Conservation (phyloP, 2,329 filamentous ascomycete genomes). For the Mariannaea elegans region DNA sequence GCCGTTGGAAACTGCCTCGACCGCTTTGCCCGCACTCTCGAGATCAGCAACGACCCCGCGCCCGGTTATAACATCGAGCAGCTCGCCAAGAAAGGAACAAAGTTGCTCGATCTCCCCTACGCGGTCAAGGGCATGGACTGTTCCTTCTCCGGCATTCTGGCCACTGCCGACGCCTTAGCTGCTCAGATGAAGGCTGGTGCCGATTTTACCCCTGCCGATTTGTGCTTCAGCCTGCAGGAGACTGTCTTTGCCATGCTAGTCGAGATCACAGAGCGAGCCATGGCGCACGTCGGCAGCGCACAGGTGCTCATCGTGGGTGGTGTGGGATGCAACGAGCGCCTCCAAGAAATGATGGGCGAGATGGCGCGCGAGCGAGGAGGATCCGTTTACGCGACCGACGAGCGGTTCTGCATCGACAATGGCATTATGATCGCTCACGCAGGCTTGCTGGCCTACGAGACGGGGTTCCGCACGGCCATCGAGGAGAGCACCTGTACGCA, state of each 20-base stretch:
- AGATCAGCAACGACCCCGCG: conserved; percentile 94
- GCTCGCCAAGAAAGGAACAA: conserved; percentile 77
- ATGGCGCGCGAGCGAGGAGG: conserved; percentile 93
- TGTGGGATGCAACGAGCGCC: conserved; percentile 91
- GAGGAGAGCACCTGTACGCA: conserved; percentile 88
- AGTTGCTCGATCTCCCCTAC: conserved; percentile 88
- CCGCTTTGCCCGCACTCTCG: conserved; percentile 89
- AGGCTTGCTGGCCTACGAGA: conserved; percentile 84
- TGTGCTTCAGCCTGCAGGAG: conserved; percentile 96
- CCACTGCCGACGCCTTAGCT: conserved; percentile 82
- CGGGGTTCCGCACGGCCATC: conserved; percentile 79
- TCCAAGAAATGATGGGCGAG: conserved; percentile 98
- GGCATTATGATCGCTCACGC: conserved; percentile 99
- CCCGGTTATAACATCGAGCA: conserved; percentile 99
- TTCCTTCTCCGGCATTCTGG: conserved; percentile 92
- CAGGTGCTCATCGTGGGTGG: conserved; percentile 96
- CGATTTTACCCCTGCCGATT: conserved; percentile 80
- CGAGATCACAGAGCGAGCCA: conserved; percentile 96
- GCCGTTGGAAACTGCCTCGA: conserved; percentile 98
- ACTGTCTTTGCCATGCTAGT: conserved; percentile 97
- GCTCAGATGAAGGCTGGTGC: conserved; percentile 64
- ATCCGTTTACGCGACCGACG: conserved; percentile 92
- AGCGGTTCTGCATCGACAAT: conserved; percentile 98
- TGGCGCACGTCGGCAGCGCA: conserved; percentile 92
- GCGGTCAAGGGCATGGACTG: conserved; percentile 99